Base-by-base conservation (phyloP, 495 filamentous ascomycete species). In the Hyphodiscus hymeniophilus region DNA sequence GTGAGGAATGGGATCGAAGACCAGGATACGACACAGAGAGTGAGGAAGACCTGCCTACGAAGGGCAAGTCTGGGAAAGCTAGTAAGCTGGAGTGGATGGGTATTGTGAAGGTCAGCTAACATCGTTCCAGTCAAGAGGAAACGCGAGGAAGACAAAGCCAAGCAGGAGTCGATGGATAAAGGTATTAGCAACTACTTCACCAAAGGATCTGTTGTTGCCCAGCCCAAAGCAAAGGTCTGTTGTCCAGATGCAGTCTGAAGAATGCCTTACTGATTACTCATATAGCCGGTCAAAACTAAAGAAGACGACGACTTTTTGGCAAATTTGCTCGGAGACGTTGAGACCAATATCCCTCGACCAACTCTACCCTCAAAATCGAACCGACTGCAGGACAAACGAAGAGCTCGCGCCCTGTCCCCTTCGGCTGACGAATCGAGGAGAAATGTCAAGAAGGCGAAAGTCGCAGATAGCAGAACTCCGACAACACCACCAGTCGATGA, bases 111-210 rank as follows among this genome's bases (percentile, higher is more conserved):
- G 2, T 38, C 18, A 23, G 26, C 41, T 56, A 48, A 58, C 42
- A 23, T 2, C 21, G 23, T 17, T 31, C 12, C 52, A 84, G 81
- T 81, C 45, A 98, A 96, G 63, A 75, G 88, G 49, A 91, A 92
- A 59, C 82, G 84, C 17, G 89, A 95, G 51, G 89, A 97, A 56
- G 90, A 97, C 45, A 75, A 86, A 50, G 81, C 89, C 45, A 82
- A 86, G 55, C 79, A 85, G 48, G 84, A 94, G 54, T 86, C 87
- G 62, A 84, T 88, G 45, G 89, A 94, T 63, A 84, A 87, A 49
- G 83, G 87, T 55, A 96, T 98, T 57, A 84, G 81, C 55, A 92
- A 91, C 55, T 98, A 92, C 64, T 96, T 98, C 64, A 94, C 76
- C 58, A 82, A 80, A 52, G 84, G 85, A 34, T 74, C 78, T 46